These are phyloP conservation scores for Fusarium sp. DNA, from an alignment of 2,329 filamentous ascomycete genomes.

Conservation along the genomic window DNA sequence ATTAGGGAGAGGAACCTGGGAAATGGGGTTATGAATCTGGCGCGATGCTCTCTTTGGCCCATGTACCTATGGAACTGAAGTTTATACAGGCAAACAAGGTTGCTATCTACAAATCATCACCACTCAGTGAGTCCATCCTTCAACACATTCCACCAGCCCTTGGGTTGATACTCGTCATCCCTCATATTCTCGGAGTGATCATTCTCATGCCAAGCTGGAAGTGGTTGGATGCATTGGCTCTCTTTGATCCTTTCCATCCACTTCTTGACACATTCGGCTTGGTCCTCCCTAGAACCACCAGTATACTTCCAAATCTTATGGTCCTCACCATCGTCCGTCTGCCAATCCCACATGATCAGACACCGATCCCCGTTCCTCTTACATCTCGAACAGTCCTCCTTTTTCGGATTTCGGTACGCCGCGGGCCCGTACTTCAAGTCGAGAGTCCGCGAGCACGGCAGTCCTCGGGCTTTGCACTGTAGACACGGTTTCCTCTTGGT, in stretches of 20 bases:
- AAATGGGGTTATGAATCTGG: neutral
- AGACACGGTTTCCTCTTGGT: constrained; percentile 31
- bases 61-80: neutral
- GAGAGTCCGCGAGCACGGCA: constrained; percentile 41
- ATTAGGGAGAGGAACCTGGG: neutral
- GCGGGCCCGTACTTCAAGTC: neutral
- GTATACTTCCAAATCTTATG: constrained; percentile 9
- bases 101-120: neutral
- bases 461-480: constrained; percentile 36
- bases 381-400: constrained; percentile 35
- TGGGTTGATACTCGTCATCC: constrained; percentile 9
- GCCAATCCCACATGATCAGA: constrained; percentile 47
- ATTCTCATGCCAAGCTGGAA: constrained; percentile 35
- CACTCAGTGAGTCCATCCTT: constrained; percentile 8
- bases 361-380: constrained; percentile 42
- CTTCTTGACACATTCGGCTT: neutral
- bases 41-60: neutral
- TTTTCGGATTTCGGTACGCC: neutral
- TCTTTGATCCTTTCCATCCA: constrained; percentile 5
- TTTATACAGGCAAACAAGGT: neutral
- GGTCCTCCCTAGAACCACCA: neutral
- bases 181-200: neutral
- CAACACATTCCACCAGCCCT: constrained; percentile 30
- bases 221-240: neutral
- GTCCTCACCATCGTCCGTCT: constrained; percentile 66